Percentiles rank a stretch among this genome's conserved stretches.
Evolutionary conservation across 805 yeast genomes (phyloP).

Genomic region (Pichia cabralensis): DNA sequence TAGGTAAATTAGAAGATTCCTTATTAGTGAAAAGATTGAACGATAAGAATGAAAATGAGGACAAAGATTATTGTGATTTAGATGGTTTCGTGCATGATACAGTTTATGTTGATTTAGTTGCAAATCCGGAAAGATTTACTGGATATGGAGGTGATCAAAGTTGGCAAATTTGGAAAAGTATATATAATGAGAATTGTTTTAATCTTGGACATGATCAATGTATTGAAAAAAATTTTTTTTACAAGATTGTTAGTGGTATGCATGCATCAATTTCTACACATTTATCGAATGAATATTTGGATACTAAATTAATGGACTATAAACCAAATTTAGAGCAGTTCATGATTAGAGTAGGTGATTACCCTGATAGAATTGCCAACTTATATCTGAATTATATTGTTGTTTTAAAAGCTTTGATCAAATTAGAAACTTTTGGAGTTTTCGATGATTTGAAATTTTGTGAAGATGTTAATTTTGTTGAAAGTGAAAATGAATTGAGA

Average conservation of each 20-base stretch:
- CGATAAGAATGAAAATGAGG: constrained; percentile 12
- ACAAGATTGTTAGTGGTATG: constrained; percentile 81
- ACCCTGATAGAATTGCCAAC: constrained; percentile 82
- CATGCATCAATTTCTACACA: constrained; percentile 95
- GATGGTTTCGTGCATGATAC: constrained; percentile 52
- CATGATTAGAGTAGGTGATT: constrained; percentile 82
- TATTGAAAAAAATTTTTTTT: constrained; percentile 81
- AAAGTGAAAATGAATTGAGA: constrained; percentile 20
- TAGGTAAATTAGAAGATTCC: constrained; percentile 41
- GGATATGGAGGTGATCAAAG: constrained; percentile 94
- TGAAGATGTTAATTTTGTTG: constrained; percentile 19
- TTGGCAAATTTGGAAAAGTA: constrained; percentile 84
- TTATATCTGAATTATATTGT: constrained; percentile 88
- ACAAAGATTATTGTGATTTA: constrained; percentile 57
- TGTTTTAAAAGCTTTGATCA: constrained; percentile 70
- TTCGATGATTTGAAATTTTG: constrained; percentile 21
- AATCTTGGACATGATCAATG: constrained; percentile 40
- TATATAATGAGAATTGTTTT: constrained; percentile 88
- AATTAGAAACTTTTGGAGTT: constrained; percentile 29
- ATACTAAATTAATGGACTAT: constrained; percentile 64
- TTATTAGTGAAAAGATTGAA: constrained; percentile 26
- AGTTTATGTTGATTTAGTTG: constrained; percentile 75
- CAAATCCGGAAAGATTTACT: constrained; percentile 92
- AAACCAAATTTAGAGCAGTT: constrained; percentile 75
- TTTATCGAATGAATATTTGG: constrained; percentile 71